These are phyloP conservation scores for Lepiota venenata DNA, from an alignment of 768 basidiomycete species.

Conservation along the genomic window DNA sequence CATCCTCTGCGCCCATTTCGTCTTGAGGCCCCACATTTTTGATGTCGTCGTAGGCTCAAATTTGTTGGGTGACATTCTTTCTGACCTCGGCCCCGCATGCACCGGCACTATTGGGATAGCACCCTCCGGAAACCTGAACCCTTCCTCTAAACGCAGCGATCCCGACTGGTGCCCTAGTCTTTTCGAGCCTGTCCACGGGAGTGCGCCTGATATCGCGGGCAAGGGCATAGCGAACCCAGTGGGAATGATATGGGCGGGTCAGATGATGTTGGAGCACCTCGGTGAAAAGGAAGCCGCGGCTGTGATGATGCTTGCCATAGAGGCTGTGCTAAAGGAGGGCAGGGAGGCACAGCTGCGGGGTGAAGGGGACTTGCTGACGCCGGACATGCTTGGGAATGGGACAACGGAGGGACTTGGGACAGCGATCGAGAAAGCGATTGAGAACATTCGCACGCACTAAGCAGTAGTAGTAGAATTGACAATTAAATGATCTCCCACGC, in stretches of 20 bases:
- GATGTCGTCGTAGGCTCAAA: slow-evolving; percentile 56
- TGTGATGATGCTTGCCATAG: slow-evolving; percentile 38
- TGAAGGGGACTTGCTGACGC: slow-evolving; percentile 27
- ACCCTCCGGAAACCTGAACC: slow-evolving; percentile 49
- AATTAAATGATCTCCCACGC: too few species aligned
- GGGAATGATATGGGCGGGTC: slow-evolving; percentile 53
- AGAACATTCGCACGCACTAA: not conserved
- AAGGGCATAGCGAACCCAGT: slow-evolving; percentile 53
- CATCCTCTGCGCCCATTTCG: slow-evolving; percentile 43
- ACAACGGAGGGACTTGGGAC: slow-evolving; percentile 31
- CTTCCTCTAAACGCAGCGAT: slow-evolving; percentile 25
- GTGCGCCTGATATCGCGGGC: slow-evolving; percentile 55
- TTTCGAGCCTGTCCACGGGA: slow-evolving; percentile 56
- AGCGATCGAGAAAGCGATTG: slow-evolving; percentile 26
- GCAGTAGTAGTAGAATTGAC: too few species aligned
- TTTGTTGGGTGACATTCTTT: slow-evolving; percentile 53
- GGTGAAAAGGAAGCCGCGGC: slow-evolving; percentile 37
- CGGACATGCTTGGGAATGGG: slow-evolving; percentile 34
- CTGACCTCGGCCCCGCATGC: slow-evolving; percentile 52
- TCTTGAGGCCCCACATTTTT: slow-evolving; percentile 47
- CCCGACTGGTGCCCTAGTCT: slow-evolving; percentile 43
- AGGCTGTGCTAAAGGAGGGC: slow-evolving; percentile 29
- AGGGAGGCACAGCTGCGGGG: slow-evolving; percentile 22
- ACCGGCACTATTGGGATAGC: slow-evolving; percentile 57
- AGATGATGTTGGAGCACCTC: slow-evolving; percentile 48